These are phyloP conservation scores for Martiniozyma abietophila DNA, from an alignment of 805 yeast genomes.

Conservation along the genomic window DNA sequence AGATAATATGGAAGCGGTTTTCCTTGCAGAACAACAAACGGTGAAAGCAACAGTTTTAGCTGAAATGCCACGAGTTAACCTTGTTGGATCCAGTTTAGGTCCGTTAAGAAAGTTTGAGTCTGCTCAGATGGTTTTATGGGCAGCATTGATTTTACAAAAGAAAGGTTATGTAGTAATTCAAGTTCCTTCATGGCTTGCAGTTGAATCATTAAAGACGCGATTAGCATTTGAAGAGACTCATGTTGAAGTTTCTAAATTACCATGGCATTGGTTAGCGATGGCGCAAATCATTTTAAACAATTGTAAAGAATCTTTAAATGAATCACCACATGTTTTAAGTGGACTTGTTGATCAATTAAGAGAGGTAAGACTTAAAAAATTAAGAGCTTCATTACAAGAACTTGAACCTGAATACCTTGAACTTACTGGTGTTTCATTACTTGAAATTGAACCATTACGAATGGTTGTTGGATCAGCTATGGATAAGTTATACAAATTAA, in stretches of 20 bases:
- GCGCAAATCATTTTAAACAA: conserved; percentile 55
- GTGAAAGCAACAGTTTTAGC: too few species aligned
- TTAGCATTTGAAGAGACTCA: too few species aligned
- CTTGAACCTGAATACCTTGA: conserved; percentile 78
- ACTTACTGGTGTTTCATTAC: conserved; percentile 67
- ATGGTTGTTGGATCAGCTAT: conserved; percentile 75
- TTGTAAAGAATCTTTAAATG: conserved; percentile 73
- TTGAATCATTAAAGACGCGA: too few species aligned
- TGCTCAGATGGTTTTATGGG: too few species aligned
- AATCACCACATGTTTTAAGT: conserved; percentile 62
- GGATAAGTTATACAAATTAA: conserved; percentile 59
- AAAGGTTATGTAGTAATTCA: too few species aligned
- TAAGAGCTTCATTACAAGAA: conserved; percentile 67
- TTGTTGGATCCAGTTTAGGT: too few species aligned
- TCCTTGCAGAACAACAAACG: too few species aligned
- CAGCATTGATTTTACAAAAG: too few species aligned
- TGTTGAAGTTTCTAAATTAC: conserved; percentile 58
- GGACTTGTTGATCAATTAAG: conserved; percentile 72
- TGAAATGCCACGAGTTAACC: too few species aligned
- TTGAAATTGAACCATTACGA: conserved; percentile 84
- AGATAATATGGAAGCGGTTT: too few species aligned
- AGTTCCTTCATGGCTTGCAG: too few species aligned
- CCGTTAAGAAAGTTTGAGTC: too few species aligned
- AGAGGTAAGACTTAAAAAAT: conserved; percentile 74
- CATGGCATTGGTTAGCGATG: conserved; percentile 84